Evolutionary conservation across 345 rosid species (phyloP), one percentile per base, ranked within the genome.

Genomic region (Citrus glauca): DNA sequence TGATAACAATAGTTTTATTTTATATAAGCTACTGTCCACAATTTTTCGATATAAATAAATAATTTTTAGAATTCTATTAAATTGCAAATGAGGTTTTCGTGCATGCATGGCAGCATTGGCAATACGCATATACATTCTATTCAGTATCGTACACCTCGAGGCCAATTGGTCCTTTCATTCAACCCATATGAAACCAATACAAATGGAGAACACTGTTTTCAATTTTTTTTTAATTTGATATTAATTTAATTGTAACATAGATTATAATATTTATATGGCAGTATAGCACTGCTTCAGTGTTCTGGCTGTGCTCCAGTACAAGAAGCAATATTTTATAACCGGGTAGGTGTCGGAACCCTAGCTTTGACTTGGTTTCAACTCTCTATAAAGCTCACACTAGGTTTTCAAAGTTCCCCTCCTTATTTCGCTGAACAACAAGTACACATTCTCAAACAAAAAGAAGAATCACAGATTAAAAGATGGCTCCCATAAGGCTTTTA

Each of bases 321-420:
- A 81, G 81, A 69, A 71, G 59, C 28, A 82, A 68, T 81, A 83
- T 81, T 79, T 81, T 78, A 66, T 79, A 28, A 4, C 1, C 63
- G 24, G 67, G 61, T 42, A n/a, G 57, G 66, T 78, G 82, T 75
- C 61, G 81, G 76, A 86, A 81, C 85, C 82, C 84, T 88, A 80
- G 83, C 84, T 84, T 83, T 78, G 81, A 80, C 86, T 81, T 77
- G 75, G 80, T 85, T 82, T 88, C 79, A 73, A 69, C 59, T 66
- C 84, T 81, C 81, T 88, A 88, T 85, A 85, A 78, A 82, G 75
- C 81, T 84, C 74, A 24, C 81, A 6, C 20, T 25, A 77, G 25
- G 30, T 72, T 74, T 68, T 42, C 82, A 63, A 63, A 24, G 61
- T 73, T 82, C 81, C 82, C 78, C 84, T 77, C 87, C 82, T 81